Evolutionary conservation across 352 stramenopile genomes (phyloP).

Genomic region (Detonula confervacea): DNA sequence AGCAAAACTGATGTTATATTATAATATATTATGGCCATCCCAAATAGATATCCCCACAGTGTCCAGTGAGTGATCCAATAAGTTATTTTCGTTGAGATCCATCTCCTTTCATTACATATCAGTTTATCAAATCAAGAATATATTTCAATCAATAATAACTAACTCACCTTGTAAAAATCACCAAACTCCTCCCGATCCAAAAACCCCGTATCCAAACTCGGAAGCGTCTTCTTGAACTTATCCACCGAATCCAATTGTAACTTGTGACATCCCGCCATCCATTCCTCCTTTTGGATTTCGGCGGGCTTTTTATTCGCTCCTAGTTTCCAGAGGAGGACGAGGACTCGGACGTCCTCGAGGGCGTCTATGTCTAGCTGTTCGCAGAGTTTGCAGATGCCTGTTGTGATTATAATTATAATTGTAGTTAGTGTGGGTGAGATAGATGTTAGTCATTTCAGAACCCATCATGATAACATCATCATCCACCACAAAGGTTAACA

Average conservation of each 20-base stretch:
- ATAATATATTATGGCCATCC: neutral
- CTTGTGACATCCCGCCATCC: constrained; percentile 65
- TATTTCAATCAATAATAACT: no score
- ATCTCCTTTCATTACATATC: no score
- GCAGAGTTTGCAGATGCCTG: constrained; percentile 76
- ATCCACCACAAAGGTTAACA: neutral
- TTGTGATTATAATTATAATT: no score
- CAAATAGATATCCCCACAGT: neutral
- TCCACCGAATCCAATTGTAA: constrained; percentile 70
- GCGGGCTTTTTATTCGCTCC: constrained; percentile 74
- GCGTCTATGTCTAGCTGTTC: constrained; percentile 79
- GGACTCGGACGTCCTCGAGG: constrained; percentile 75
- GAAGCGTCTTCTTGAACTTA: constrained; percentile 73
- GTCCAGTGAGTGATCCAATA: neutral
- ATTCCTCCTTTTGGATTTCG: constrained; percentile 79
- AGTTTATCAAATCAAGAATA: no score
- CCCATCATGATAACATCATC: neutral
- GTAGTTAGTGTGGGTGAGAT: no score
- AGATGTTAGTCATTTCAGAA: neutral
- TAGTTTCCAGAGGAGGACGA: constrained; percentile 82
- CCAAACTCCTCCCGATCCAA: constrained; percentile 76
- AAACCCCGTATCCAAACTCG: constrained; percentile 79
- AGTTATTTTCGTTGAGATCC: neutral
- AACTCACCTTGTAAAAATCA: constrained; percentile 84
- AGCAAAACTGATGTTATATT: no score